phyloP scores from a whole-genome alignment of 2,329 filamentous ascomycete genomes.

The Alternaria ethzedia region DNA sequence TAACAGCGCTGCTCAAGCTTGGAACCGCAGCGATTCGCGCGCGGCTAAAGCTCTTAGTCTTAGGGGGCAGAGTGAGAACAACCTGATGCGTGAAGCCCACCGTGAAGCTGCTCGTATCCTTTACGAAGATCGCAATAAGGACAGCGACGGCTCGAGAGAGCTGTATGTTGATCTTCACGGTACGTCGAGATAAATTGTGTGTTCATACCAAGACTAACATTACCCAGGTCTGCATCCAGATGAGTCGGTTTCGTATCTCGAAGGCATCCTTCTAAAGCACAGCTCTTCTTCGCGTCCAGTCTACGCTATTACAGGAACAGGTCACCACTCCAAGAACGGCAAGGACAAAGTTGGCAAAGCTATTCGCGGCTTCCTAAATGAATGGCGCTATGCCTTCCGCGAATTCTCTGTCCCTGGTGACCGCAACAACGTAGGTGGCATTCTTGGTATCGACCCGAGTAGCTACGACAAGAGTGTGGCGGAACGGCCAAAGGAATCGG shows the following conservation, averaged over 20 bases:
- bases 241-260: slow-evolving; percentile 93
- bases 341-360: slow-evolving; percentile 99
- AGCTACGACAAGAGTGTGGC: slow-evolving; percentile 60
- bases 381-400: slow-evolving; percentile 94
- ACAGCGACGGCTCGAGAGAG: slow-evolving; percentile 66
- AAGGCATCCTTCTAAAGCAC: slow-evolving; percentile 85
- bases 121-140: slow-evolving; percentile 91
- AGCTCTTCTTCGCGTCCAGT: slow-evolving; percentile 73
- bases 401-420: slow-evolving; percentile 98
- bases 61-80: slow-evolving; percentile 94
- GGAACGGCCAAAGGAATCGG: slow-evolving; percentile 45
- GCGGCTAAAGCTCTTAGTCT: slow-evolving; percentile 94
- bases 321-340: slow-evolving; percentile 97
- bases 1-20: slow-evolving; percentile 87
- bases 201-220: slow-evolving; percentile 8
- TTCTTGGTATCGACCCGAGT: slow-evolving; percentile 68
- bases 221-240: slow-evolving; percentile 82
- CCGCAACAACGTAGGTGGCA: slow-evolving; percentile 76
- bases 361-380: slow-evolving; percentile 86
- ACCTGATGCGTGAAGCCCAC: slow-evolving; percentile 95
- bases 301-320: slow-evolving; percentile 96
- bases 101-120: slow-evolving; percentile 89
- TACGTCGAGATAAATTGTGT: slow-evolving; percentile 21
- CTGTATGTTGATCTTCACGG: slow-evolving; percentile 93
- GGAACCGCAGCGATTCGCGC: slow-evolving; percentile 96